A percentile compares a stretch with the other conserved stretches of the same genome.
phyloP scores from a whole-genome alignment of 2,329 filamentous ascomycete species.

The Emmonsiellopsis sp. region DNA sequence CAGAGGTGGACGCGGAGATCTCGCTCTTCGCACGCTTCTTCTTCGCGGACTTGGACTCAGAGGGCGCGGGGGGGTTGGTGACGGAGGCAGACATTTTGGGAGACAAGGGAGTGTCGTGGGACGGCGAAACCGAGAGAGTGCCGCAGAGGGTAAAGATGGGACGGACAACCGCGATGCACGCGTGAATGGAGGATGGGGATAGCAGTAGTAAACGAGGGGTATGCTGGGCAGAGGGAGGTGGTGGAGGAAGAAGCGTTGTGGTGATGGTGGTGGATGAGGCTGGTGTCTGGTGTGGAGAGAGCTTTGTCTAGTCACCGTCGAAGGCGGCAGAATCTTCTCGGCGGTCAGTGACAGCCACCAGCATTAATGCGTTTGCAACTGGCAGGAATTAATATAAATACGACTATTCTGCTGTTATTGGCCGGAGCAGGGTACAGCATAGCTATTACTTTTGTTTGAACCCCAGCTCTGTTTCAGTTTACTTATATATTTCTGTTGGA shows the following conservation, averaged over 20 bases:
- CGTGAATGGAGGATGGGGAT: conserved; percentile 1
- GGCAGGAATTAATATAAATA: no score
- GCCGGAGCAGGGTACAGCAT: no score
- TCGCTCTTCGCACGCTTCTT: conserved; percentile 48
- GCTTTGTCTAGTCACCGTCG: neutral
- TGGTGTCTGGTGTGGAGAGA: neutral
- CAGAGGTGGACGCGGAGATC: conserved; percentile 41
- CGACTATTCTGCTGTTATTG: no score
- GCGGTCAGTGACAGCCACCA: neutral
- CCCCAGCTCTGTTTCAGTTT: no score
- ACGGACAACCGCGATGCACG: conserved; percentile 10
- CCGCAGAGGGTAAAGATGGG: neutral
- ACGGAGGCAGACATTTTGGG: conserved; percentile 52
- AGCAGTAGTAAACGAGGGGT: neutral
- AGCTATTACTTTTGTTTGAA: no score
- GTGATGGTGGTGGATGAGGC: conserved; percentile 11
- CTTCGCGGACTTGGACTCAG: conserved; percentile 57
- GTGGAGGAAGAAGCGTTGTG: conserved; percentile 4
- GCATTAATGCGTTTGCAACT: no score
- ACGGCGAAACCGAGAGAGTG: conserved; percentile 7
- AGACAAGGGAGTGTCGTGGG: conserved; percentile 9
- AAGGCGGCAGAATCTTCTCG: neutral
- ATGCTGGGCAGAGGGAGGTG: neutral
- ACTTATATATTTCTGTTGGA: no score
- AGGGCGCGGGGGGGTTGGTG: conserved; percentile 54